Base-by-base conservation (phyloP, 306 rosid genomes). In the Corylus heterophylla region DNA sequence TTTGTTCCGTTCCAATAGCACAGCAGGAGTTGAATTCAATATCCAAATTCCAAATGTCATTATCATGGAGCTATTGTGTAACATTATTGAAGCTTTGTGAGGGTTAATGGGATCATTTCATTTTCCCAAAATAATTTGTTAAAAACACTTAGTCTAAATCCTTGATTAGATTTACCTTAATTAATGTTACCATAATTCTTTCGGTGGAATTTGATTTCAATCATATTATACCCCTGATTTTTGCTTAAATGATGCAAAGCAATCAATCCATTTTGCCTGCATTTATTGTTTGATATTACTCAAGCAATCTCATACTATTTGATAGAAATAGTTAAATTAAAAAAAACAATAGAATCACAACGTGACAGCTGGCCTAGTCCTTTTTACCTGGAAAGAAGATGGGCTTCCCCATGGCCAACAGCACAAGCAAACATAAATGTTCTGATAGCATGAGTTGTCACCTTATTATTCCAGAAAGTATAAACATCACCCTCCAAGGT, bases 401-500 rank as follows among this genome's bases (percentile, higher is more conserved):
- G 64, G 27, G 64, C 13, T 58, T 58, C 8, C 12, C 64, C 25
- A 58, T 22, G 14, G 8, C 69, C 69, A 63, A 45, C 69, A 69
- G 48, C 35, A 76, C 80, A 72, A 18, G 22, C 37, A 79, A 27
- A 35, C 35, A 27, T 27, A 47, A 79, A 12, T 69, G 54, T 31
- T 2, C 18, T 7, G 11, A 20, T 18, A 18, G 25, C 1, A 20
- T 7, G 18, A 31, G 45, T 35, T 0, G 4, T 5, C 20, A 16
- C 18, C 29, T 63, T 82, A 45, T 54, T 52, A 31, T 31, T 31
- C 35, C 2, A 10, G 44, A 35, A 27, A 77, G 12, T 45, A 20
- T 47, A 80, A 31, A 31, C 2, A 42, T 82, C 79, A 87, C 17
- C 89, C 84, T 44, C 84, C 87, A 56, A 42, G 90, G 35, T 78